Base-by-base conservation (phyloP, 1,284 basidiomycete species). In the Boletellus sp. region DNA sequence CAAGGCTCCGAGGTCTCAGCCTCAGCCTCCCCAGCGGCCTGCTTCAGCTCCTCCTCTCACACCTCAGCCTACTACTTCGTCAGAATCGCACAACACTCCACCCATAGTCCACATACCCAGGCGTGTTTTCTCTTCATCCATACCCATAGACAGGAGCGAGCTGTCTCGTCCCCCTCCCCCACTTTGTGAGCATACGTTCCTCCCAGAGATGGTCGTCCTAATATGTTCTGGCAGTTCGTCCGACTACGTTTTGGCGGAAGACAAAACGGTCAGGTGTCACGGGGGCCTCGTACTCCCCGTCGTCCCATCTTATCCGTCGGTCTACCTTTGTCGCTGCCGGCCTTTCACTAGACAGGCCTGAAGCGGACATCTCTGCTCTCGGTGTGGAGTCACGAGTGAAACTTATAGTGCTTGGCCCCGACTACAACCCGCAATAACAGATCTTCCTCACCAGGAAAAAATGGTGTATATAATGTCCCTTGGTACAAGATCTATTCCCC, bases 271-370 rank as follows among this genome's bases (percentile, higher is more conserved):
- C 83, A 19, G 85, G 83, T 18, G 81, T 88, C 2, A 77, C 82
- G 36, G 75, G 73, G 2, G 77, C 83, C 8, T 81, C 80, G 0
- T 87, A 85, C 60, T 86, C 86, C 8, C 85, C 85, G 0, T 78
- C 83, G 0, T 79, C 79, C 0, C 81, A 86, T 62, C 77, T 85
- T 52, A 76, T 89, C 39, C 82, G 86, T 36, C 79, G 85, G 5
- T 82, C 85, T 5, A 86, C 85, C 1, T 88, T 85, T 59, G 77
- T 88, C 54, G 86, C 85, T 24, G 85, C 85, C 16, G 85, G 86
- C 13, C 78, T 87, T 40, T 60, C 74, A 0, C 73, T 87, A 44
- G 83, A 86, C 62, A 69, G 71, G 2, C 85, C 85, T 0, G 64
- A 74, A 37, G 80, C 82, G 52, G 86, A 87, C 59, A 72, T 86